These are phyloP conservation scores for Arthrobotrys entomopaga DNA, from an alignment of 2,329 filamentous ascomycete genomes.

Conservation along the genomic window DNA sequence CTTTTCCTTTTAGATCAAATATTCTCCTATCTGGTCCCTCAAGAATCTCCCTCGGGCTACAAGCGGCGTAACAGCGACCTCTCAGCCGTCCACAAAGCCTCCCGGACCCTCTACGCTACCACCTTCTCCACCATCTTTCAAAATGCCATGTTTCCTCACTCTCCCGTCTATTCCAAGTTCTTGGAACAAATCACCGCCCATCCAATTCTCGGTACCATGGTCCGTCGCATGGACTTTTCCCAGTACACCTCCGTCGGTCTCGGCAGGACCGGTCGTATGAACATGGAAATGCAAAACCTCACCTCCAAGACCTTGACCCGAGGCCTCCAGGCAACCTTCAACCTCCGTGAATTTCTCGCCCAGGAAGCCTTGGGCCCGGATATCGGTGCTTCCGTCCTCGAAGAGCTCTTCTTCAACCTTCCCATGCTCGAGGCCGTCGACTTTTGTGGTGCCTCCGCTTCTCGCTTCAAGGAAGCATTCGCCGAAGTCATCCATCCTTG, in stretches of 20 bases:
- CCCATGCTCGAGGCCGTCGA: slow-evolving; percentile 75
- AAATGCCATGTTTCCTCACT: slow-evolving; percentile 84
- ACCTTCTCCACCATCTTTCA: slow-evolving; percentile 80
- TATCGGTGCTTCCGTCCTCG: slow-evolving; percentile 73
- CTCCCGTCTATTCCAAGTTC: slow-evolving; percentile 83
- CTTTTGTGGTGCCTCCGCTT: slow-evolving; percentile 79
- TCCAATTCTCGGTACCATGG: slow-evolving; percentile 76
- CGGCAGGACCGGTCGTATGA: slow-evolving; percentile 78
- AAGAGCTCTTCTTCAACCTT: slow-evolving; percentile 75
- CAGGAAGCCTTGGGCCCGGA: slow-evolving; percentile 86
- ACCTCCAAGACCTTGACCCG: slow-evolving; percentile 77
- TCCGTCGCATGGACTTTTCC: slow-evolving; percentile 82
- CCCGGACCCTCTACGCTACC: slow-evolving; percentile 76
- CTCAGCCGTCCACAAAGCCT: slow-evolving; percentile 79
- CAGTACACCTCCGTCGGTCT: slow-evolving; percentile 84
- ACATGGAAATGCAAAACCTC: slow-evolving; percentile 78
- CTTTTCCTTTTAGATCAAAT: slow-evolving; percentile 76
- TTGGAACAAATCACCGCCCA: slow-evolving; percentile 75
- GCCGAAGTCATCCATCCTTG: slow-evolving; percentile 66
- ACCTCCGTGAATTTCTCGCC: slow-evolving; percentile 79
- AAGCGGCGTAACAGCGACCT: slow-evolving; percentile 81
- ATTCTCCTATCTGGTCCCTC: slow-evolving; percentile 77
- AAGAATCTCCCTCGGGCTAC: slow-evolving; percentile 79
- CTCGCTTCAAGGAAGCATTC: slow-evolving; percentile 74
- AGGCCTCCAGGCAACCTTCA: slow-evolving; percentile 77